Evolutionary conservation across 1,284 basidiomycete genomes (phyloP).

Genomic region (Irpex lacteus): DNA sequence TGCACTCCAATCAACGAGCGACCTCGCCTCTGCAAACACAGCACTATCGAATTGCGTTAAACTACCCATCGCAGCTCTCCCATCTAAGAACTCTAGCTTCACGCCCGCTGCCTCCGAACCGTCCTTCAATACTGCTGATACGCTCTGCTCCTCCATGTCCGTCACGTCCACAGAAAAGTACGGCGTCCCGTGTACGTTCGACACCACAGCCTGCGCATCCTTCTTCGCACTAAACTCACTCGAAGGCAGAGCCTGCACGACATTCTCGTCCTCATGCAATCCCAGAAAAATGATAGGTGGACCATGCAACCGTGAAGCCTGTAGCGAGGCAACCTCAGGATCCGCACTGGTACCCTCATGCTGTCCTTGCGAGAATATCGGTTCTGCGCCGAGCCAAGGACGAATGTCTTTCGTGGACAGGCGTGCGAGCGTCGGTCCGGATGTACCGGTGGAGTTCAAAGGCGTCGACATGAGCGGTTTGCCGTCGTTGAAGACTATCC

Average conservation of each 20-base stretch:
- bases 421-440: slow-evolving; percentile 37
- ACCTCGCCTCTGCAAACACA: slow-evolving; percentile 75
- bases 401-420: slow-evolving; percentile 54
- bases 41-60: slow-evolving; percentile 63
- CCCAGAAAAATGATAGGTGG: slow-evolving; percentile 71
- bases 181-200: slow-evolving; percentile 67
- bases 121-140: slow-evolving; percentile 44
- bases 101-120: slow-evolving; percentile 37
- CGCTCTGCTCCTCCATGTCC: slow-evolving; percentile 42
- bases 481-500: slow-evolving; percentile 72
- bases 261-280: slow-evolving; percentile 61
- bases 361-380: slow-evolving; percentile 69
- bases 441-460: slow-evolving; percentile 20
- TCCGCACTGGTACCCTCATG: slow-evolving; percentile 42
- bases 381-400: slow-evolving; percentile 40
- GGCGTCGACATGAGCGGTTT: slow-evolving; percentile 50
- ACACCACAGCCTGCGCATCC: slow-evolving; percentile 39
- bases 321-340: slow-evolving; percentile 46
- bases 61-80: slow-evolving; percentile 56
- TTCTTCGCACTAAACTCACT: slow-evolving; percentile 51
- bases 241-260: slow-evolving; percentile 51
- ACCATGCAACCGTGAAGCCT: slow-evolving; percentile 68
- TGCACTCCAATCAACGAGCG: slow-evolving; percentile 87
- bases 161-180: slow-evolving; percentile 80
- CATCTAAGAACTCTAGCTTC: slow-evolving; percentile 63